These are phyloP conservation scores for Globisporangium mamillatum DNA, from an alignment of 352 stramenopile genomes.

Conservation along the genomic window DNA sequence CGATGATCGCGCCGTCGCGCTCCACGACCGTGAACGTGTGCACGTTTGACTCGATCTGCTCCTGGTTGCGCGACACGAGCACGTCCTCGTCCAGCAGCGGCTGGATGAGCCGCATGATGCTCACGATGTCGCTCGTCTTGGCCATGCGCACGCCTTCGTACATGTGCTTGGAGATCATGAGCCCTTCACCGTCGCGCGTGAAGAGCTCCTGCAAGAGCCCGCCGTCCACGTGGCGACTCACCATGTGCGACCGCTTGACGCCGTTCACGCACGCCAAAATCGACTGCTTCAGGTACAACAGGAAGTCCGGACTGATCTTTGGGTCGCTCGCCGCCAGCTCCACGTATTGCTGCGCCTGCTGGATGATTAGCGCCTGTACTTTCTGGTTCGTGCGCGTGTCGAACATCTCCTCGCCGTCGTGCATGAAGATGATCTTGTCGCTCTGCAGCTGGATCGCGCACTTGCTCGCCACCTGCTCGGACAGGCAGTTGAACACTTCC, in stretches of 20 bases:
- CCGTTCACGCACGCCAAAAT: slow-evolving; percentile 83
- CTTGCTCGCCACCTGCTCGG: slow-evolving; percentile 88
- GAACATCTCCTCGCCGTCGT: slow-evolving; percentile 85
- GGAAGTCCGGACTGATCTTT: slow-evolving; percentile 61
- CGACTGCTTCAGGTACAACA: slow-evolving; percentile 83
- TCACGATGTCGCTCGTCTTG: slow-evolving; percentile 89
- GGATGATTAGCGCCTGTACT: slow-evolving; percentile 76
- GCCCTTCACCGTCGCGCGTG: slow-evolving; percentile 94
- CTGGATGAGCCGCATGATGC: slow-evolving; percentile 87
- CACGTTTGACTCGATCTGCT: slow-evolving; percentile 89
- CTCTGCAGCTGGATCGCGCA: slow-evolving; percentile 77
- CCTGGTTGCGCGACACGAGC: slow-evolving; percentile 82
- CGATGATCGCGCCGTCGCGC: slow-evolving; percentile 87
- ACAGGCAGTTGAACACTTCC: slow-evolving; percentile 91
- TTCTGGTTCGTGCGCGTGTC: slow-evolving; percentile 79
- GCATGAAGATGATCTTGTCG: slow-evolving; percentile 89
- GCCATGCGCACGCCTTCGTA: slow-evolving; percentile 95
- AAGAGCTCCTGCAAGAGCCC: slow-evolving; percentile 97
- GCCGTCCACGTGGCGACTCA: slow-evolving; percentile 83
- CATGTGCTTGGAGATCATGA: slow-evolving; percentile 97
- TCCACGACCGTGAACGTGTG: slow-evolving; percentile 87
- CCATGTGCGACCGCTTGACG: slow-evolving; percentile 82
- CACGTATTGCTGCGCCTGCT: slow-evolving; percentile 82
- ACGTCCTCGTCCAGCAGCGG: slow-evolving; percentile 87
- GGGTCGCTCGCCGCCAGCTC: slow-evolving; percentile 55